Conservation (phyloP, 805 yeast species). For the Cyberlindnera samutprakarnensis region DNA sequence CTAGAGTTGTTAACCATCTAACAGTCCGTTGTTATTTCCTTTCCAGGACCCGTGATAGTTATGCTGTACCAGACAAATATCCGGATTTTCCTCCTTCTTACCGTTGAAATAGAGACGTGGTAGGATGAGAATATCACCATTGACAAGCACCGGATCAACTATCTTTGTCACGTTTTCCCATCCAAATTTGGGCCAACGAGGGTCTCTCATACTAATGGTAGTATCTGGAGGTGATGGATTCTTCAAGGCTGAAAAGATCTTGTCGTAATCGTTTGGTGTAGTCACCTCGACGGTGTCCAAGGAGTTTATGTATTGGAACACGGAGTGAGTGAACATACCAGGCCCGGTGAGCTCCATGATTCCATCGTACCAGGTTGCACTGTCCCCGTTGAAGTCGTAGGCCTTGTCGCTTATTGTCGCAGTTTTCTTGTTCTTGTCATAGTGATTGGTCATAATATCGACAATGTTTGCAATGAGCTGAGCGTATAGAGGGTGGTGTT, state of each 20-base stretch:
- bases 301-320: constrained; percentile 12
- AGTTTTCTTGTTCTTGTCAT: constrained; percentile 22
- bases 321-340: constrained; percentile 40
- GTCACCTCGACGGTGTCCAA: constrained; percentile 1
- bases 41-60: constrained; percentile 14
- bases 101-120: constrained; percentile 16
- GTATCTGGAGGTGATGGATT: constrained; percentile 7
- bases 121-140: constrained; percentile 12
- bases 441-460: constrained; percentile 38
- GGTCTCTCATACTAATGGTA: constrained; percentile 4
- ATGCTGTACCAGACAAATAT: constrained; percentile 10
- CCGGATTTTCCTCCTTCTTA: constrained; percentile 4
- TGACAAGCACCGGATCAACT: constrained; percentile 10
- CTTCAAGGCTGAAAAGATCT: constrained; percentile 2
- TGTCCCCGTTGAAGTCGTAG: constrained; percentile 36
- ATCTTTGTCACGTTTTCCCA: constrained; percentile 19
- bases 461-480: constrained; percentile 47
- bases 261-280: constrained; percentile 10
- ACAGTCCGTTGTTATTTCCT: constrained; percentile 2
- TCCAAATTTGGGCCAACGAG: constrained; percentile 10
- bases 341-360: constrained; percentile 48
- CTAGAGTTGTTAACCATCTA: no score
- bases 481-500: constrained; percentile 53
- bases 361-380: constrained; percentile 55
- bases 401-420: constrained; percentile 17